A percentile compares a stretch with the other conserved stretches of the same genome.
Evolutionary conservation across 2,329 filamentous ascomycete genomes (phyloP).

Genomic region (Fusarium sp.): DNA sequence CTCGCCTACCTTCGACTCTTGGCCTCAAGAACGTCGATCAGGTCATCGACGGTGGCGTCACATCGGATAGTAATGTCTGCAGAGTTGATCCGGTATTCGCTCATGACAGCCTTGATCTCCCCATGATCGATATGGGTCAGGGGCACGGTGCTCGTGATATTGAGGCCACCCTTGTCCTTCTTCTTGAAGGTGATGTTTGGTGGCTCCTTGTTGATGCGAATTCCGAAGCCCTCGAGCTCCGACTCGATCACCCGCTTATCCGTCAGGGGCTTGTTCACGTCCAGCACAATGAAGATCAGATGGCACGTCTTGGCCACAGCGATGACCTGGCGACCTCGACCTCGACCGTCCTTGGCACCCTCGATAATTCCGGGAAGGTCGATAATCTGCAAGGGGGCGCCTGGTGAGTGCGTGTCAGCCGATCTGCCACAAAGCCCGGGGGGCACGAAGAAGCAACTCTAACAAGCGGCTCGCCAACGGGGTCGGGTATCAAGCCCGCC

Average conservation of each 20-base stretch:
- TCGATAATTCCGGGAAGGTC: slow-evolving; percentile 99
- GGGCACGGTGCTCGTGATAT: slow-evolving; percentile 93
- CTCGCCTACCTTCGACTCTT: slow-evolving; percentile 73
- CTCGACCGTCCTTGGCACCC: slow-evolving; percentile 97
- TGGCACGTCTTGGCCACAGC: slow-evolving; percentile 99
- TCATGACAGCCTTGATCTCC: slow-evolving; percentile 98
- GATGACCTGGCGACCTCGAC: slow-evolving; percentile 97
- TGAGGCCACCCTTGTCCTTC: slow-evolving; percentile 98
- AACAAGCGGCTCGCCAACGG: slow-evolving; percentile 11
- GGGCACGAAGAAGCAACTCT: slow-evolving; percentile 3
- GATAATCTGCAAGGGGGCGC: slow-evolving; percentile 97
- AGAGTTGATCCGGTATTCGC: slow-evolving; percentile 95
- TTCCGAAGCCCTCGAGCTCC: slow-evolving; percentile 96
- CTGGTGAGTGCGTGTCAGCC: slow-evolving; percentile 46
- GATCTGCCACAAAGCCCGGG: slow-evolving; percentile 18
- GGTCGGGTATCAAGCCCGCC: slow-evolving; percentile 32
- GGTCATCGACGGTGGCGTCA: slow-evolving; percentile 95
- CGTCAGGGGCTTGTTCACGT: slow-evolving; percentile 97
- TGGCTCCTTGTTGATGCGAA: slow-evolving; percentile 95
- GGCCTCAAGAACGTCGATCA: slow-evolving; percentile 95
- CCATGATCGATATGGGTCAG: slow-evolving; percentile 93
- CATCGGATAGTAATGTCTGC: slow-evolving; percentile 98
- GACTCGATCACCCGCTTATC: slow-evolving; percentile 96
- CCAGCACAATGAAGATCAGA: slow-evolving; percentile 97
- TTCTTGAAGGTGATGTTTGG: slow-evolving; percentile 99